Evolutionary conservation across 441 rosid genomes (phyloP), one percentile per base, ranked within the genome.

Genomic region (Adansonia grandidieri): DNA sequence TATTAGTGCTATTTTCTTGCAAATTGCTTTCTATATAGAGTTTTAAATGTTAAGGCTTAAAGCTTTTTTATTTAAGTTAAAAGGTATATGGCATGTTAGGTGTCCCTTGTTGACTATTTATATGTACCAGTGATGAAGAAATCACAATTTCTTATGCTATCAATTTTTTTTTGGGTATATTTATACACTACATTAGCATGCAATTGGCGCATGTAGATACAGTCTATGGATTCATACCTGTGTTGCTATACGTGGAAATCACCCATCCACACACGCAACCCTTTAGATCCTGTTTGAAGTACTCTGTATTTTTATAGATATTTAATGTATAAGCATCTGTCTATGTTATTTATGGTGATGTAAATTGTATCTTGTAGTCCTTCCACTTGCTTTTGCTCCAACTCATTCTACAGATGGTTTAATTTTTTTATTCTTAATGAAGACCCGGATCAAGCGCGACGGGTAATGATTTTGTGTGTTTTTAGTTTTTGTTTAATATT

Each of bases 381-480:
- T 51, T 42, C 71, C 24, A 15, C 4, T 69, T 71, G 3, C 42
- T 48, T 48, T 50, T 48, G 37, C 20, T 48, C 73, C 44, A 69
- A 69, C 19, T 69, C 4, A 7, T 48, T 6, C 40, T 47, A 0
- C 42, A 13, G 9, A 22, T 48, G 73, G 19, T 69, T 42, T 66
- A 8, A 22, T 44, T 66, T 67, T 67, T 66, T 14, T 11, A 22
- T 48, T 14, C 6, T 50, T 51, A 50, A 24, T 28, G 6, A 24
- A 47, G 45, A 70, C 22, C 44, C 24, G 45, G 60, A 70, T 70
- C 60, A 70, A 70, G 45, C 60, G 10, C 60, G 24, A 70, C n/a
- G 32, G n/a, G 14, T 8, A 50, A 24, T 14, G 20, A 7, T 24
- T 7, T 70, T 50, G 40, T 19, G 9, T 10, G 7, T 1, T 22